phyloP scores from a whole-genome alignment of 495 filamentous ascomycete genomes.

The Bacidia gigantensis region DNA sequence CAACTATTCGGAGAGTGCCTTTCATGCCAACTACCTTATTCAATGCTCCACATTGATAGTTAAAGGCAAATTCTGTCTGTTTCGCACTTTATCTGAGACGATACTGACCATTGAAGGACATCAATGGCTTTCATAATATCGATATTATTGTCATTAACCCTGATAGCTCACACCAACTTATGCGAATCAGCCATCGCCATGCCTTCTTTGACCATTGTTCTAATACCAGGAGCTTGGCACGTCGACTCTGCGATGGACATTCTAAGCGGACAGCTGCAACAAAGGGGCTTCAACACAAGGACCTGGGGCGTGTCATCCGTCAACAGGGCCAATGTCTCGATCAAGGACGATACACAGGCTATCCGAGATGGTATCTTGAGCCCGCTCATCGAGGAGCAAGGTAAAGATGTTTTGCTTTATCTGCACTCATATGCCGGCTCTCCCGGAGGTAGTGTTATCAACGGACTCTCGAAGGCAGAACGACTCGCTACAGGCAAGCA shows the following conservation, averaged over 20 bases:
- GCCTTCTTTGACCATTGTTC: conserved; percentile 16
- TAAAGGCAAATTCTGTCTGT: too few species aligned
- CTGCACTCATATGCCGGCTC: conserved; percentile 30
- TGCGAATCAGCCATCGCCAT: too few species aligned
- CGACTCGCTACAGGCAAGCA: conserved; percentile 16
- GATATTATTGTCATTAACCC: too few species aligned
- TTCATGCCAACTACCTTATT: too few species aligned
- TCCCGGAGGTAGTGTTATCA: conserved; percentile 22
- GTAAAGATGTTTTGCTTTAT: conserved; percentile 25
- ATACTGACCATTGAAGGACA: too few species aligned
- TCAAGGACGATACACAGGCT: conserved; percentile 7
- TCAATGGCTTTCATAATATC: too few species aligned
- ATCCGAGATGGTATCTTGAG: conserved; percentile 15
- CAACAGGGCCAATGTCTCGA: conserved; percentile 15
- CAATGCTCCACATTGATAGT: too few species aligned
- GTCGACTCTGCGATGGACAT: conserved; percentile 17
- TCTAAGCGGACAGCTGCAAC: conserved; percentile 11
- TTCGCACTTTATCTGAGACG: too few species aligned
- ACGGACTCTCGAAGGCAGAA: conserved; percentile 19
- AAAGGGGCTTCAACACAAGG: conserved; percentile 14
- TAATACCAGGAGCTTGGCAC: conserved; percentile 24
- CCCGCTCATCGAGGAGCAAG: conserved; percentile 19
- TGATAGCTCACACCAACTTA: too few species aligned
- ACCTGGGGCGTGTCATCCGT: conserved; percentile 17
- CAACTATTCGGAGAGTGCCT: too few species aligned